Evolutionary conservation across 805 yeast genomes (phyloP).

Genomic region (Jamesozyma jinghongensis): DNA sequence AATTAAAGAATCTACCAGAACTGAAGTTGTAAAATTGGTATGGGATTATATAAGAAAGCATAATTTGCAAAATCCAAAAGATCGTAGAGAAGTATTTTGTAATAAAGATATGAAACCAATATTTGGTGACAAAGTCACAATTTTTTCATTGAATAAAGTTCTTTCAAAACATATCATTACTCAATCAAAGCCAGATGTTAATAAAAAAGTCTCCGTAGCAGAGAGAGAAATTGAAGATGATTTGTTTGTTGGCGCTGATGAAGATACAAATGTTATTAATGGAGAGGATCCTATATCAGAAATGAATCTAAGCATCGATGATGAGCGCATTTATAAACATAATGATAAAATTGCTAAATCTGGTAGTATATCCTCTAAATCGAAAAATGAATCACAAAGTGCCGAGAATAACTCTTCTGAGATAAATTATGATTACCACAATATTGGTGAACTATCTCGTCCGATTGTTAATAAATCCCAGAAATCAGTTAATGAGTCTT

Average conservation of each 20-base stretch:
- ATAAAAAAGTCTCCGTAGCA: not conserved
- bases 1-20: conserved; percentile 41
- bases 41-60: conserved; percentile 64
- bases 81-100: conserved; percentile 55
- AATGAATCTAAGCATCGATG: too few relatives aligned
- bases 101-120: conserved; percentile 48
- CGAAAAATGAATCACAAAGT: too few relatives aligned
- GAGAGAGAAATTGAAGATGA: not conserved
- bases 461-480: too few relatives aligned
- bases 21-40: conserved; percentile 55
- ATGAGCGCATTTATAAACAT: too few relatives aligned
- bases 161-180: conserved; percentile 36
- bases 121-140: conserved; percentile 52
- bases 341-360: too few relatives aligned
- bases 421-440: too few relatives aligned
- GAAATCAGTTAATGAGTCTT: too few relatives aligned
- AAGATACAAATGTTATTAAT: not conserved
- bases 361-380: too few relatives aligned
- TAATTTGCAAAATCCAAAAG: conserved; percentile 56
- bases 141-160: conserved; percentile 49
- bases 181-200: conserved; percentile 14
- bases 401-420: too few relatives aligned
- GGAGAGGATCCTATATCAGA: too few relatives aligned
- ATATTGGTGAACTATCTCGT: too few relatives aligned
- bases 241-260: too few relatives aligned